Evolutionary conservation across 2,329 filamentous ascomycete species (phyloP).

Genomic region (Fusarium devonianum): DNA sequence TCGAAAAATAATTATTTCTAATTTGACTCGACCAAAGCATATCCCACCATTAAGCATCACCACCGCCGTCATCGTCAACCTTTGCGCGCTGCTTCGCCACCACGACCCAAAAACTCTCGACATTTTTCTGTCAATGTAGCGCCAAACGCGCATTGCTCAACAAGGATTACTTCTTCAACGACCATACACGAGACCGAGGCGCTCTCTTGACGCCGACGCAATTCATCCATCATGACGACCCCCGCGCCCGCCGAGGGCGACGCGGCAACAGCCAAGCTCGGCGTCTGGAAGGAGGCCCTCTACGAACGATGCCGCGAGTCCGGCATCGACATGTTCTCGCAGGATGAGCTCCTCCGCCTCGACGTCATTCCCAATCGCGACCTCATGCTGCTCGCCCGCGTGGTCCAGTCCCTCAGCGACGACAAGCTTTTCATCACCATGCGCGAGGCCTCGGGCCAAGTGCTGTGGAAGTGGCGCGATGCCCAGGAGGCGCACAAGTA

Average conservation of each 20-base stretch:
- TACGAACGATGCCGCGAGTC: constrained; percentile 63
- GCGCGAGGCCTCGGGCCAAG: constrained; percentile 50
- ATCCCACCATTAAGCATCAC: neutral
- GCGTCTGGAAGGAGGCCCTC: constrained; percentile 62
- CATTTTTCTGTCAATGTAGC: constrained; percentile 41
- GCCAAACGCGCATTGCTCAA: too few relatives aligned
- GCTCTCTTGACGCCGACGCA: too few relatives aligned
- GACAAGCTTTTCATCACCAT: constrained; percentile 65
- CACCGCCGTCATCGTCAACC: constrained; percentile 20
- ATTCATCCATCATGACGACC: constrained; percentile 41
- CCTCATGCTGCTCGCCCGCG: constrained; percentile 60
- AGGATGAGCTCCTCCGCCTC: constrained; percentile 64
- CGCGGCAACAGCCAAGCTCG: constrained; percentile 52
- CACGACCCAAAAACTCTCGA: too few relatives aligned
- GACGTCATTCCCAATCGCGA: constrained; percentile 65
- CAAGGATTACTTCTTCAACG: too few relatives aligned
- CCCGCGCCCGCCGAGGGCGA: constrained; percentile 42
- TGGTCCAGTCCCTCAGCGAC: constrained; percentile 65
- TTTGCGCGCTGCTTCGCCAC: too few relatives aligned
- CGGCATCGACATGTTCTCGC: constrained; percentile 61
- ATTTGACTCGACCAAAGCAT: constrained; percentile 12
- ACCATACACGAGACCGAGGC: too few relatives aligned
- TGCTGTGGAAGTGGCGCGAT: constrained; percentile 64
- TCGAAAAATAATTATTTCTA: constrained; percentile 42
- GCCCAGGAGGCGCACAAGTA: constrained; percentile 69